phyloP scores from a whole-genome alignment of 2,329 filamentous ascomycete species.

The Ceratocystis eucalypticola region DNA sequence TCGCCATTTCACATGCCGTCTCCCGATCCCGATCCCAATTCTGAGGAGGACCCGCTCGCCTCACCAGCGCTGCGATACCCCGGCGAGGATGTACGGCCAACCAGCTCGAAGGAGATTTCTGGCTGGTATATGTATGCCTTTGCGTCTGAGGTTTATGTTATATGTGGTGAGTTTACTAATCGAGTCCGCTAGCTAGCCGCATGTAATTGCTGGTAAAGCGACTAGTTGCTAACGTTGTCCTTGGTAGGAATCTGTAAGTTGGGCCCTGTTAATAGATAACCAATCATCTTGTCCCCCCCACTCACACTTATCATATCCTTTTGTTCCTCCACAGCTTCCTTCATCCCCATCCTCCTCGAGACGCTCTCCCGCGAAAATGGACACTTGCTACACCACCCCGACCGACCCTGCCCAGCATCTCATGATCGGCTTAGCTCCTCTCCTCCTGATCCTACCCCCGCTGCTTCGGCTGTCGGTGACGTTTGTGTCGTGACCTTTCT shows the following conservation, averaged over 20 bases:
- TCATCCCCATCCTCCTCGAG: slow-evolving; percentile 90
- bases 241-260: slow-evolving; percentile 25
- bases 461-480: neutral
- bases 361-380: slow-evolving; percentile 87
- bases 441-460: neutral
- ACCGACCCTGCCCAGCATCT: slow-evolving; percentile 57
- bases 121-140: slow-evolving; percentile 97
- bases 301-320: neutral
- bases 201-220: neutral
- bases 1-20: neutral
- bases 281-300: neutral
- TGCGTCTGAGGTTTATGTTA: slow-evolving; percentile 90
- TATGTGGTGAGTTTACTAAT: slow-evolving; percentile 52
- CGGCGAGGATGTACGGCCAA: slow-evolving; percentile 79
- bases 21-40: neutral
- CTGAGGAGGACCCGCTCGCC: slow-evolving; percentile 23
- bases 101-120: slow-evolving; percentile 70
- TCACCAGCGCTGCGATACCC: slow-evolving; percentile 39
- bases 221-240: slow-evolving; percentile 10
- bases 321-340: slow-evolving; percentile 50
- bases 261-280: slow-evolving; percentile 19
- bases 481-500: slow-evolving; percentile 77
- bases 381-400: slow-evolving; percentile 65
- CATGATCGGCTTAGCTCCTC: slow-evolving; percentile 33
- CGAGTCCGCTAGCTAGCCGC: neutral